phyloP scores from a whole-genome alignment of 1,284 basidiomycete genomes.

The Ustilago hordei region DNA sequence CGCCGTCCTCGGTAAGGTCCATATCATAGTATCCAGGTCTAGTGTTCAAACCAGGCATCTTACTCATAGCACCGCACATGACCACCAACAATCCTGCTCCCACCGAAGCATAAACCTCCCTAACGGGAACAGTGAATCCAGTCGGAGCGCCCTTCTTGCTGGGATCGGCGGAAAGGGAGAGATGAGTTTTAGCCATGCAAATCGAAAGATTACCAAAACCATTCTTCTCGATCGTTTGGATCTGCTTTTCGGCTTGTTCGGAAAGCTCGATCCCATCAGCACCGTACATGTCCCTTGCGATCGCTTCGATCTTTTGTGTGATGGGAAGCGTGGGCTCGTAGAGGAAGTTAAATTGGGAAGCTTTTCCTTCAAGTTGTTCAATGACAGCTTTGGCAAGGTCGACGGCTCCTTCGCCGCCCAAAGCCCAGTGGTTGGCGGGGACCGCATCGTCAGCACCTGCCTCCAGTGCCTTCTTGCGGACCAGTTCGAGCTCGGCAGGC shows the following conservation, averaged over 20 bases:
- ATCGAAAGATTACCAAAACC: conserved; percentile 79
- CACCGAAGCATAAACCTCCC: conserved; percentile 86
- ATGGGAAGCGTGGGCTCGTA: conserved; percentile 64
- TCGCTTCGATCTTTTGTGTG: conserved; percentile 66
- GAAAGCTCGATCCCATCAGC: conserved; percentile 73
- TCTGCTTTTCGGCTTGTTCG: conserved; percentile 79
- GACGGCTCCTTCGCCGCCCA: conserved; percentile 64
- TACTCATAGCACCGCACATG: conserved; percentile 77
- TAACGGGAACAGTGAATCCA: conserved; percentile 89
- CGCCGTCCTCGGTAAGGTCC: conserved; percentile 68
- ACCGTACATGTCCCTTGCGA: conserved; percentile 68
- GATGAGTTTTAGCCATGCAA: conserved; percentile 97
- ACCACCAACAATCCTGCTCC: conserved; percentile 97
- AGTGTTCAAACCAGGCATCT: conserved; percentile 96
- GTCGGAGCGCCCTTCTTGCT: conserved; percentile 60
- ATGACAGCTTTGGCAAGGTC: conserved; percentile 66
- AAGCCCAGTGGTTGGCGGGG: conserved; percentile 85
- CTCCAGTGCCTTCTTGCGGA: conserved; percentile 82
- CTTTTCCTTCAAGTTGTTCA: conserved; percentile 54
- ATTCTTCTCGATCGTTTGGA: conserved; percentile 91
- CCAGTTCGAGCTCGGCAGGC: conserved; percentile 85
- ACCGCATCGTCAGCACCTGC: conserved; percentile 95
- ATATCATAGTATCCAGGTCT: conserved; percentile 77
- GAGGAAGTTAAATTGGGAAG: conserved; percentile 66
- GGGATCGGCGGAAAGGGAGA: conserved; percentile 64